phyloP scores from a whole-genome alignment of 164 flowering plant genomes.

The Chimonanthus praecox region DNA sequence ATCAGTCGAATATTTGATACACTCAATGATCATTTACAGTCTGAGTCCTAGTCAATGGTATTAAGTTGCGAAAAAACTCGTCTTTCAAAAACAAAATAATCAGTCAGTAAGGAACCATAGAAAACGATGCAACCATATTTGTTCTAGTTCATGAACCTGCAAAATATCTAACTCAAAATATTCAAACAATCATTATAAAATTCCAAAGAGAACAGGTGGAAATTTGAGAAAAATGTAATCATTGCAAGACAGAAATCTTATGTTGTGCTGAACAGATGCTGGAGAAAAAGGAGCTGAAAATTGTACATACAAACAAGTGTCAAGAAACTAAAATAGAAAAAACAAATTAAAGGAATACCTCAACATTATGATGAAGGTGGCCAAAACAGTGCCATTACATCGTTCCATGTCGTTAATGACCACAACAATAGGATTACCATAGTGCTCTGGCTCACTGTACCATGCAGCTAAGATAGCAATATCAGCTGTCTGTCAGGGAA shows the following conservation, averaged over 20 bases:
- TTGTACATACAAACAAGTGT: not conserved
- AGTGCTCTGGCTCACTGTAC: conserved; percentile 57
- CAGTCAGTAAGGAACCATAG: not conserved
- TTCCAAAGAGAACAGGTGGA: not conserved
- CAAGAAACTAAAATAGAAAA: not conserved
- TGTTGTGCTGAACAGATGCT: not conserved
- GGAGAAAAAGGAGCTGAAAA: not conserved
- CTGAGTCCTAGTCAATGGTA: not conserved
- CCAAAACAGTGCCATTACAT: conserved; percentile 63
- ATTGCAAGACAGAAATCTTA: not conserved
- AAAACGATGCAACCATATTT: not conserved
- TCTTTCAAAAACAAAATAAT: not conserved
- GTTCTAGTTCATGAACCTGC: not conserved
- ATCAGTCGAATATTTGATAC: not conserved
- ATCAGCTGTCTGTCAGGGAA: conserved; percentile 54
- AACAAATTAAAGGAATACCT: conserved; percentile 35
- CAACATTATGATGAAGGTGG: conserved; percentile 72
- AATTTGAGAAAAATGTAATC: not conserved
- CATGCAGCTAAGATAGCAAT: conserved; percentile 72
- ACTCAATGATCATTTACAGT: not conserved
- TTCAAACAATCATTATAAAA: not conserved
- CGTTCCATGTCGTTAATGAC: conserved; percentile 78
- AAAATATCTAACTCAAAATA: not conserved
- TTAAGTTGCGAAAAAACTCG: not conserved
- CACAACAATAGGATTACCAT: conserved; percentile 52